A percentile compares a stretch with the other conserved stretches of the same genome.
Evolutionary conservation across 2,329 filamentous ascomycete species (phyloP).

Genomic region (Venturia carpophila): DNA sequence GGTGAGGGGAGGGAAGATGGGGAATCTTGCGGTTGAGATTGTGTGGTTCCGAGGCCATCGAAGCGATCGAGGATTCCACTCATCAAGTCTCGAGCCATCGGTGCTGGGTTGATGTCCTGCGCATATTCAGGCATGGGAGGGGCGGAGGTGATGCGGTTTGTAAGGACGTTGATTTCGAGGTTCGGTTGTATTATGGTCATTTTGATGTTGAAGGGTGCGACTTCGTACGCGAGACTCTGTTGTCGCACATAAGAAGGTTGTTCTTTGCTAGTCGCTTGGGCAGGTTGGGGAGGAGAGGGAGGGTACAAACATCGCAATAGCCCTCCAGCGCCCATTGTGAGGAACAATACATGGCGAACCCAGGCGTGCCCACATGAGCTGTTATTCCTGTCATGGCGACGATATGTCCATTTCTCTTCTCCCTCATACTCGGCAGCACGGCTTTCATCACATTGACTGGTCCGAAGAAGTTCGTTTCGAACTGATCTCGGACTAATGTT

Average conservation of each 20-base stretch:
- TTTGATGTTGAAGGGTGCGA: conserved; percentile 91
- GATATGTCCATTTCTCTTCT: conserved; percentile 78
- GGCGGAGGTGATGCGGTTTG: conserved; percentile 77
- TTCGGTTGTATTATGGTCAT: conserved; percentile 93
- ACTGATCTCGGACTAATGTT: conserved; percentile 79
- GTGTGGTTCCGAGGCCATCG: conserved; percentile 43
- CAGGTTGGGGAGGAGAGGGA: conserved; percentile 16
- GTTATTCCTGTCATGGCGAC: conserved; percentile 84
- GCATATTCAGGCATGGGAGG: conserved; percentile 67
- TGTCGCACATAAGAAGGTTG: neutral
- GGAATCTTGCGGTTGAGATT: conserved; percentile 43
- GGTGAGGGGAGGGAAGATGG: conserved; percentile 22
- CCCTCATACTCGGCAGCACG: conserved; percentile 68
- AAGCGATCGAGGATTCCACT: conserved; percentile 70
- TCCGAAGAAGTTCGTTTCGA: conserved; percentile 90
- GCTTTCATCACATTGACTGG: conserved; percentile 95
- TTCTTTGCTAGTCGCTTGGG: neutral
- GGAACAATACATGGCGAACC: conserved; percentile 83
- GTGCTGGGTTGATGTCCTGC: conserved; percentile 63
- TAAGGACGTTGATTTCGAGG: conserved; percentile 82
- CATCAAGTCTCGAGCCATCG: conserved; percentile 75
- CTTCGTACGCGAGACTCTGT: conserved; percentile 79
- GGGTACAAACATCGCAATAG: conserved; percentile 65
- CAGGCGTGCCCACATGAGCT: conserved; percentile 86
- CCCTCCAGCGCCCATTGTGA: conserved; percentile 93